These are phyloP conservation scores for Nicotiana paniculata DNA, from an alignment of 257 asterid species.

Conservation along the genomic window DNA sequence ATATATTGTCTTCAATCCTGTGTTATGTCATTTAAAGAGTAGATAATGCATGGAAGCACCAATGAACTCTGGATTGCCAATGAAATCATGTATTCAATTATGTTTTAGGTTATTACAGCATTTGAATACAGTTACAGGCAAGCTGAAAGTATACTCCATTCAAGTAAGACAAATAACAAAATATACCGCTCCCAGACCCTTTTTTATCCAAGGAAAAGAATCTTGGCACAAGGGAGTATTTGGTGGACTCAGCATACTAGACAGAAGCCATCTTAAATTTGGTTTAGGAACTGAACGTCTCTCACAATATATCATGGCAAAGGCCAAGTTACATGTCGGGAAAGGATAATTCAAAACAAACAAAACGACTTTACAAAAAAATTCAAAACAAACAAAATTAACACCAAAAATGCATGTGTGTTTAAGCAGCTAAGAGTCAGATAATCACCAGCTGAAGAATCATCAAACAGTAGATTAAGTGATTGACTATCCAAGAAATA, in stretches of 20 bases:
- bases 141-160: neutral
- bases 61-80: neutral
- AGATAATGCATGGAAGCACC: neutral
- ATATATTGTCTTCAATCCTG: neutral
- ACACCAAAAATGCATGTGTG: neutral
- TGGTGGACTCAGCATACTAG: neutral
- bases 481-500: constrained; percentile 73
- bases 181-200: neutral
- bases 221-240: neutral
- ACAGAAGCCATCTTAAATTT: neutral
- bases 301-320: neutral
- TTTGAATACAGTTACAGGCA: neutral
- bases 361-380: neutral
- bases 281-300: neutral
- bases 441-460: constrained; percentile 59
- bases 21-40: neutral
- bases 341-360: constrained; percentile 1
- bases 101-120: neutral
- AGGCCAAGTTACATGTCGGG: neutral
- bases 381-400: constrained; percentile 2
- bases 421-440: neutral
- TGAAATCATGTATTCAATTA: neutral
- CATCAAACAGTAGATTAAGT: constrained; percentile 70
- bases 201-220: neutral
- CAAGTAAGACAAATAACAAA: neutral